Conservation (phyloP, 176 grass and related monocot genomes). For the Triticum timopheevii region DNA sequence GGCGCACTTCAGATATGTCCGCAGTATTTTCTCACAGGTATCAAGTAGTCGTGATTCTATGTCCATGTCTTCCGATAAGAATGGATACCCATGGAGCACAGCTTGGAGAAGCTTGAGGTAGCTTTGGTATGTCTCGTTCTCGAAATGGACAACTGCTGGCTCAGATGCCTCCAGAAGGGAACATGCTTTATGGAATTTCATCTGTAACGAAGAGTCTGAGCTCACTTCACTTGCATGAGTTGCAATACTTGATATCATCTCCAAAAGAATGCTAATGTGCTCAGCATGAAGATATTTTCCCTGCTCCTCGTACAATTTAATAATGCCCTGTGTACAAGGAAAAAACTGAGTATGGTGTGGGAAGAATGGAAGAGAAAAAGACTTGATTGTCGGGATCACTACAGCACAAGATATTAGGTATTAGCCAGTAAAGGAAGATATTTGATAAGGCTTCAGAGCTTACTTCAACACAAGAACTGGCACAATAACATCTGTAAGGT, state of each 20-base stretch:
- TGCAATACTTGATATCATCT: slow-evolving; percentile 72
- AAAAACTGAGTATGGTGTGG: not conserved
- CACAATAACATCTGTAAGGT: not conserved
- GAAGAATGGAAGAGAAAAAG: not conserved
- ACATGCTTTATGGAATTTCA: slow-evolving; percentile 87
- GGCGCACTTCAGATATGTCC: slow-evolving; percentile 75
- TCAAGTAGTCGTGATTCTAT: slow-evolving; percentile 61
- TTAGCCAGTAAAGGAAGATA: slow-evolving; percentile 7
- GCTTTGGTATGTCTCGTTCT: slow-evolving; percentile 83
- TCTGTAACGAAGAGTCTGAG: slow-evolving; percentile 53
- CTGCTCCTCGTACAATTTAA: slow-evolving; percentile 67
- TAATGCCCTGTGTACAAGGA: slow-evolving; percentile 55
- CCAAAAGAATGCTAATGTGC: slow-evolving; percentile 75
- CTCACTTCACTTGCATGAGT: slow-evolving; percentile 79
- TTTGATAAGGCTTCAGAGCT: slow-evolving; percentile 9
- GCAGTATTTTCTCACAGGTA: slow-evolving; percentile 69
- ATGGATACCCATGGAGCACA: slow-evolving; percentile 53
- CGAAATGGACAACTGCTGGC: slow-evolving; percentile 85
- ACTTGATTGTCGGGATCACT: not conserved
- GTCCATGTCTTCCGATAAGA: slow-evolving; percentile 56
- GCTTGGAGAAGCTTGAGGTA: slow-evolving; percentile 81
- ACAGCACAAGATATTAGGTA: not conserved
- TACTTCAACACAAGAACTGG: slow-evolving; percentile 2
- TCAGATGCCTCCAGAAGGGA: slow-evolving; percentile 89
- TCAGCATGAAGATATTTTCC: slow-evolving; percentile 43